A percentile compares a stretch with the other conserved stretches of the same genome.
These are phyloP conservation scores for Parastagonospora nodorum DNA, from an alignment of 2,329 filamentous ascomycete genomes.

Conservation along the genomic window DNA sequence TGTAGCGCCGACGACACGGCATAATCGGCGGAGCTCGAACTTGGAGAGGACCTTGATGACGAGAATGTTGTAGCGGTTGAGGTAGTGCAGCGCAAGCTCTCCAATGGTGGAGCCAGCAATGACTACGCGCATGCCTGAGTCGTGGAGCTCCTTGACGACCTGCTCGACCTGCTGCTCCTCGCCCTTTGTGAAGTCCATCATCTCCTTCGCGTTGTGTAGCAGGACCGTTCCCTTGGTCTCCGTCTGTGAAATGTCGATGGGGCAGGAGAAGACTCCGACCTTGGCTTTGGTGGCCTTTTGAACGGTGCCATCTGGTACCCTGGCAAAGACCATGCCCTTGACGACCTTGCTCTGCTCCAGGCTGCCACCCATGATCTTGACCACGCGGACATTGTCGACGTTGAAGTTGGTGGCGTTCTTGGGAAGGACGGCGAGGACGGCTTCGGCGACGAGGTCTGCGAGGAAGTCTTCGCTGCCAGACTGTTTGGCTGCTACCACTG, in stretches of 20 bases:
- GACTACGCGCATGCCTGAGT: slow-evolving; percentile 89
- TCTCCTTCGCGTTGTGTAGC: slow-evolving; percentile 96
- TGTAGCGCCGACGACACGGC: slow-evolving; percentile 93
- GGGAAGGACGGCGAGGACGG: slow-evolving; percentile 82
- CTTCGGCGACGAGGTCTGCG: slow-evolving; percentile 83
- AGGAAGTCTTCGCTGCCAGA: slow-evolving; percentile 90
- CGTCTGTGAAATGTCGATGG: slow-evolving; percentile 93
- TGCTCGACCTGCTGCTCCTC: slow-evolving; percentile 92
- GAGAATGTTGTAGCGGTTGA: slow-evolving; percentile 95
- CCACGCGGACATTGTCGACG: slow-evolving; percentile 97
- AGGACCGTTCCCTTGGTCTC: slow-evolving; percentile 99
- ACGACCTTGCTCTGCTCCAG: slow-evolving; percentile 93
- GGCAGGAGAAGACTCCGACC: slow-evolving; percentile 95
- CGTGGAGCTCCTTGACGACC: slow-evolving; percentile 91
- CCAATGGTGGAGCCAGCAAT: slow-evolving; percentile 93
- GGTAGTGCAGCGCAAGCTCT: slow-evolving; percentile 94
- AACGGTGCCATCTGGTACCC: slow-evolving; percentile 85
- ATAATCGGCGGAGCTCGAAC: slow-evolving; percentile 92
- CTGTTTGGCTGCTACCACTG: slow-evolving; percentile 96
- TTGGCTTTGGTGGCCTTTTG: slow-evolving; percentile 94
- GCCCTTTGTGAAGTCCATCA: slow-evolving; percentile 97
- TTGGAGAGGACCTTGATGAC: slow-evolving; percentile 97
- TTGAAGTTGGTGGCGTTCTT: slow-evolving; percentile 98
- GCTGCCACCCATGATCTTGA: slow-evolving; percentile 99
- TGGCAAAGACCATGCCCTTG: slow-evolving; percentile 97